Base-by-base conservation (phyloP, 2,329 filamentous ascomycete species). In the Botrytis galanthina region DNA sequence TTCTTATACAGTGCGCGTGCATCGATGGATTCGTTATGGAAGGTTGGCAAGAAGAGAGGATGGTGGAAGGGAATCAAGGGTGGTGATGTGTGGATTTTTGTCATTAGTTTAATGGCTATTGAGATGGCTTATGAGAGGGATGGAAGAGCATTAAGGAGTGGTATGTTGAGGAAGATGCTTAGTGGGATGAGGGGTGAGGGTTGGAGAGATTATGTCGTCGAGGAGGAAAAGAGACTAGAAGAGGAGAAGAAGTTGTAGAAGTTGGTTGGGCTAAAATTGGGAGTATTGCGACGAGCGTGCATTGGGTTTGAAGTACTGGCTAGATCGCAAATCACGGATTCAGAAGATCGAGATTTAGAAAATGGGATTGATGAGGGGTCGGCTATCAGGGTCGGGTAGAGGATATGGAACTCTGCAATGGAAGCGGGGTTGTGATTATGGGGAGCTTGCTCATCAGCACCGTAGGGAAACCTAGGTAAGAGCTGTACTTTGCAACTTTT, bases 21-120 rank as follows among this genome's bases (percentile, higher is more conserved):
- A n/a, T 94, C 92, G 74, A 85, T 97, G 44, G 93, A 97, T 81
- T 93, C 90, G 54, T 82, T 94, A 63, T 98, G 94, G 93, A 97
- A 97, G 85, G 93, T 97, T 0, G 94, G 95, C n/a, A 89, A 92
- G 72, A 98, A 98, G 89, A 86, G 91, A 48, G 88, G 93, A 1
- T 94, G 94, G 90, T 97, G 95, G 94, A 90, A 88, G 76, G 93
- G 93, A 18, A 87, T 96, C 81, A 89, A 87, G 78, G 92, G 93
- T 54, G 94, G 94, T 0, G 95, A 98, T 82, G 89, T 98, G 8
- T 88, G 92, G 84, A 84, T 98, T 5, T 95, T 98, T 80, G 92
- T 95, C 26, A 82, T 90, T 29, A 92, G 93, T 66, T 85, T 97
- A 83, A 93, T 93, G 78, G 82, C 95, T 29, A 89, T 95, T 29